A percentile compares a stretch with the other conserved stretches of the same genome.
phyloP scores from a whole-genome alignment of 257 asterid species.

The Fraxinus americana region DNA sequence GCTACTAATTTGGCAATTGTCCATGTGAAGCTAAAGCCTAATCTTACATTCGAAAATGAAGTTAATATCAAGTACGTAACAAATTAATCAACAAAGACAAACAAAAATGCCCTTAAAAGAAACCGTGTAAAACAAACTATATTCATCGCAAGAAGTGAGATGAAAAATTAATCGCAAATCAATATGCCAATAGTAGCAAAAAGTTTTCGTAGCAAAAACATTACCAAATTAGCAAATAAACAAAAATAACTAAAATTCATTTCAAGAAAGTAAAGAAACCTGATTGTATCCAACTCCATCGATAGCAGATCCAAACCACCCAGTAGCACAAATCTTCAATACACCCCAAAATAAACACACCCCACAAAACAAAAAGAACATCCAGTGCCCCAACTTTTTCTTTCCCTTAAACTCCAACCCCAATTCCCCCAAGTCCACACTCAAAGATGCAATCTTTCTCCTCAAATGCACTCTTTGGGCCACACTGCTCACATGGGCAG shows the following conservation, averaged over 20 bases:
- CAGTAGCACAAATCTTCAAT: conserved; percentile 83
- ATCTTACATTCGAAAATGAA: not conserved
- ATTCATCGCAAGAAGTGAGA: conserved; percentile 19
- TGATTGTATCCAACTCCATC: conserved; percentile 61
- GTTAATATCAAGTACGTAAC: not conserved
- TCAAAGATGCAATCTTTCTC: conserved; percentile 66
- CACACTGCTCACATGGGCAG: conserved; percentile 60
- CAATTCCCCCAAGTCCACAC: conserved; percentile 65
- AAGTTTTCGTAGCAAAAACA: not conserved
- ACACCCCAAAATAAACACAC: conserved; percentile 75
- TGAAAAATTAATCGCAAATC: not conserved
- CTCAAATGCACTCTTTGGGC: conserved; percentile 75
- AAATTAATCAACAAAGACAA: conserved; percentile 14
- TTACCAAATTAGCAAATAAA: conserved; percentile 5
- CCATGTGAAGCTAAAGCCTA: not conserved
- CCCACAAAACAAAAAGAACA: conserved; percentile 84
- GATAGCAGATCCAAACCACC: conserved; percentile 96
- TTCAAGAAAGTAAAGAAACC: conserved; percentile 41
- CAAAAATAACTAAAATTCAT: conserved; percentile 2
- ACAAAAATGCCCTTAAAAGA: conserved; percentile 11
- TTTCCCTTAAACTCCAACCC: conserved; percentile 73
- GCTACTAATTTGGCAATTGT: not conserved
- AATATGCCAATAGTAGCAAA: conserved; percentile 5
- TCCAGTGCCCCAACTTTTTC: conserved; percentile 76
- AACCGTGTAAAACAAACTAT: conserved; percentile 10